Percentiles rank a stretch among this genome's conserved stretches.
phyloP scores from a whole-genome alignment of 225 moss, liverwort and hornwort genomes.

The Anthoceros angustus region DNA sequence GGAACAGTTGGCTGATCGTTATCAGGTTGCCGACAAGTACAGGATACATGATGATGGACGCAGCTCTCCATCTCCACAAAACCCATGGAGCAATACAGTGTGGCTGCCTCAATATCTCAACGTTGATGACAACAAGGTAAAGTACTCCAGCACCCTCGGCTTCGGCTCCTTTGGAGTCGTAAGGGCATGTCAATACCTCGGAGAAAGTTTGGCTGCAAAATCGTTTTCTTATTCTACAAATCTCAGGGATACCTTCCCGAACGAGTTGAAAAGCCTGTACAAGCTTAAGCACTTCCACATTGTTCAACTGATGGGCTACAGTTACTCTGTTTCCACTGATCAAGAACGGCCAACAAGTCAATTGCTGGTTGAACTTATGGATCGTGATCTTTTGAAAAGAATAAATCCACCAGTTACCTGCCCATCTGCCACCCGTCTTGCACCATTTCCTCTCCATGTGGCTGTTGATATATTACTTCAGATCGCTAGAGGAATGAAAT shows the following conservation, averaged over 20 bases:
- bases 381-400: not conserved
- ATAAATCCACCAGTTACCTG: too few species aligned
- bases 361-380: not conserved
- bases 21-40: not conserved
- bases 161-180: not conserved
- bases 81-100: not conserved
- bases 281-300: conserved; percentile 5
- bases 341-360: not conserved
- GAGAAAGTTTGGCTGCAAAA: not conserved
- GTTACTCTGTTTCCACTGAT: not conserved
- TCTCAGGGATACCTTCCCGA: not conserved
- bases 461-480: not conserved
- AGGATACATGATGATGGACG: not conserved
- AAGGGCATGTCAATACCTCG: not conserved
- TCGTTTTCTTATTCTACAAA: not conserved
- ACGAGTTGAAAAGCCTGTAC: not conserved
- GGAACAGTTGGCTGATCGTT: not conserved
- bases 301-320: not conserved
- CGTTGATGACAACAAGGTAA: not conserved
- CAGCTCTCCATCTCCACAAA: not conserved
- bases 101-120: not conserved
- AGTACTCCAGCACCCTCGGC: too few species aligned
- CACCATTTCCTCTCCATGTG: not conserved
- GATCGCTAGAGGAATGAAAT: not conserved
- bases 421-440: not conserved